phyloP scores from a whole-genome alignment of 352 stramenopile species.

The Pythium brassicae region DNA sequence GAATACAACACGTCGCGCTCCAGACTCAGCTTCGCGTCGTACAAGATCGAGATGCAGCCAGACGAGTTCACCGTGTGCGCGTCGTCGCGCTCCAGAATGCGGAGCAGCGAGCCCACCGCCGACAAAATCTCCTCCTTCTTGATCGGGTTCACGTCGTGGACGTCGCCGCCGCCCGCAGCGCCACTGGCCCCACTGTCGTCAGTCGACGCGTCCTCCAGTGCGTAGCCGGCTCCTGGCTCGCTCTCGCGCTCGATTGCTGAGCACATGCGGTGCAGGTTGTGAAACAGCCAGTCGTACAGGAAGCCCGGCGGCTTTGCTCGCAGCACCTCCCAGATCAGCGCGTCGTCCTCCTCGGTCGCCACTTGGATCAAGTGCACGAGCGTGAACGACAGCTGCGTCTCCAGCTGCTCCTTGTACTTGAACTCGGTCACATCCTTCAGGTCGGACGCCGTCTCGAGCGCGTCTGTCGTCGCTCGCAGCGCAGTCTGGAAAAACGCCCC shows the following conservation, averaged over 20 bases:
- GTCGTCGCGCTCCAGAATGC: slow-evolving; percentile 66
- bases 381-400: slow-evolving; percentile 85
- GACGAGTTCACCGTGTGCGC: slow-evolving; percentile 54
- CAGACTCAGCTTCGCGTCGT: slow-evolving; percentile 79
- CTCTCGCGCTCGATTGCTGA: slow-evolving; percentile 56
- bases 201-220: slow-evolving; percentile 20
- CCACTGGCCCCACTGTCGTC: slow-evolving; percentile 18
- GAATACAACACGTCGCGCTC: slow-evolving; percentile 80
- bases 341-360: slow-evolving; percentile 66
- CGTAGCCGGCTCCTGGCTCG: slow-evolving; percentile 18
- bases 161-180: slow-evolving; percentile 27
- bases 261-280: slow-evolving; percentile 84
- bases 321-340: slow-evolving; percentile 59
- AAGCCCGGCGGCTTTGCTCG: slow-evolving; percentile 63
- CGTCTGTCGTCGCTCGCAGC: slow-evolving; percentile 61
- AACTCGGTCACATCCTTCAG: slow-evolving; percentile 87
- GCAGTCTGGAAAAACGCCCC: slow-evolving; percentile 67
- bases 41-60: slow-evolving; percentile 71
- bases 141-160: slow-evolving; percentile 81
- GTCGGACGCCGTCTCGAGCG: slow-evolving; percentile 79
- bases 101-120: slow-evolving; percentile 65
- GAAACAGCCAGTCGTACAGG: slow-evolving; percentile 87
- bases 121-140: slow-evolving; percentile 77
- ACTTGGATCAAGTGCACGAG: slow-evolving; percentile 81
- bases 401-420: slow-evolving; percentile 87